Evolutionary conservation across 2,329 filamentous ascomycete species (phyloP), one percentile per base, ranked within the genome.

Genomic region (Calcarisporium arbuscula): DNA sequence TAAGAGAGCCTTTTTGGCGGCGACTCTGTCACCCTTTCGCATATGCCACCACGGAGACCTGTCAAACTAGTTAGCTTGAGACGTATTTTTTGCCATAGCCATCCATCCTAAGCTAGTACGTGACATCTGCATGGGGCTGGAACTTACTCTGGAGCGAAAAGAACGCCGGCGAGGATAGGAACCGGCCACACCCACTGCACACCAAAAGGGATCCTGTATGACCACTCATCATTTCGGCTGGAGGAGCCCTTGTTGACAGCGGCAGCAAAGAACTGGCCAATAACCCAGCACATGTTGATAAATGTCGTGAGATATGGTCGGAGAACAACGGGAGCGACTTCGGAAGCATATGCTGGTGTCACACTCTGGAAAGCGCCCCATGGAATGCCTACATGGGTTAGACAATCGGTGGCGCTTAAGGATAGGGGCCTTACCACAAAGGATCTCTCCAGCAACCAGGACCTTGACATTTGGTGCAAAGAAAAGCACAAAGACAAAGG

Each of bases 241-340:
- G 65, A 49, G 5, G 69, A 61, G 5, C 54, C 60, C 22, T 62
- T 61, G 40, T 68, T 62, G 10, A 74, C 67, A 0, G 64, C 67
- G 1, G 65, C 62, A 1, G 63, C 62, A 29, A 72, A 60, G 42
- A 77, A 62, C 40, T 76, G 70, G 1, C 72, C 72, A 30, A 74
- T 67, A 4, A 72, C 68, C 67, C 70, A 76, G 43, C 71, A 75
- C 52, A 75, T 62, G 42, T 76, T 77, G 47, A 70, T 68, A 34
- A 69, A 74, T 0, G 67, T 70, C 0, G 70, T 74, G 4, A 77
- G 58, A 28, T 72, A 72, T 0, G 66, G 64, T 4, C 72, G 58
- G 3, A 76, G 61, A 3, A 64, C 64, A 29, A 61, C 51, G n/a
- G 65, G 65, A 5, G 64, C 59, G 9, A 70, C 61, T 41, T 76